Conservation (phyloP, 495 filamentous ascomycete species). For the Hypoxylon trugodes region DNA sequence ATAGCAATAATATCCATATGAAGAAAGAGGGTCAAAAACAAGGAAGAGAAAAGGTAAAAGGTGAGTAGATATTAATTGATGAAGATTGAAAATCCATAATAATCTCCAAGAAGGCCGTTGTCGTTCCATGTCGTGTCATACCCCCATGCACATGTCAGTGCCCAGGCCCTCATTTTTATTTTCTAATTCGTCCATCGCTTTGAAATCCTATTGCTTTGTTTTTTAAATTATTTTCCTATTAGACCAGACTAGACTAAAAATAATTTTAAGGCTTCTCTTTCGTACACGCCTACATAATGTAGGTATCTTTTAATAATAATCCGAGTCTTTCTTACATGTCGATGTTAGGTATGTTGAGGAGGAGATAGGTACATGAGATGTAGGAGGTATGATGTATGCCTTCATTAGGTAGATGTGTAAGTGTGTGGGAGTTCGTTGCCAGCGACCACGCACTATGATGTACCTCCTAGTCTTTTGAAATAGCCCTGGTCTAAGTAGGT, state of each 20-base stretch:
- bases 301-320: neutral
- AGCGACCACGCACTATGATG: no score
- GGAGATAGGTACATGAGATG: no score
- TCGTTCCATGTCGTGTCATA: slow-evolving; percentile 41
- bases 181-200: slow-evolving; percentile 19
- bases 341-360: no score
- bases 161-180: slow-evolving; percentile 22
- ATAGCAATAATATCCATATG: slow-evolving; percentile 2
- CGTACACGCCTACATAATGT: slow-evolving; percentile 4
- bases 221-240: slow-evolving; percentile 23
- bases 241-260: slow-evolving; percentile 22
- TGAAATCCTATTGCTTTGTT: slow-evolving; percentile 19
- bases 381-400: no score
- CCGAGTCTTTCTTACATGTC: no score
- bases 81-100: slow-evolving; percentile 17
- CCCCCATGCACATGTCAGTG: slow-evolving; percentile 31
- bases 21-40: slow-evolving; percentile 8
- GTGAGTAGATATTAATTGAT: slow-evolving; percentile 34
- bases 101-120: slow-evolving; percentile 13
- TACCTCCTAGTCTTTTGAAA: no score
- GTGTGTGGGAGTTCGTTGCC: no score
- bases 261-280: slow-evolving; percentile 6
- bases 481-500: slow-evolving; percentile 4
- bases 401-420: no score
- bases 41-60: slow-evolving; percentile 1